Percentiles rank a stretch among this genome's conserved stretches.
Conservation (phyloP, 2,329 filamentous ascomycete species). For the Epichloe coenophiala region DNA sequence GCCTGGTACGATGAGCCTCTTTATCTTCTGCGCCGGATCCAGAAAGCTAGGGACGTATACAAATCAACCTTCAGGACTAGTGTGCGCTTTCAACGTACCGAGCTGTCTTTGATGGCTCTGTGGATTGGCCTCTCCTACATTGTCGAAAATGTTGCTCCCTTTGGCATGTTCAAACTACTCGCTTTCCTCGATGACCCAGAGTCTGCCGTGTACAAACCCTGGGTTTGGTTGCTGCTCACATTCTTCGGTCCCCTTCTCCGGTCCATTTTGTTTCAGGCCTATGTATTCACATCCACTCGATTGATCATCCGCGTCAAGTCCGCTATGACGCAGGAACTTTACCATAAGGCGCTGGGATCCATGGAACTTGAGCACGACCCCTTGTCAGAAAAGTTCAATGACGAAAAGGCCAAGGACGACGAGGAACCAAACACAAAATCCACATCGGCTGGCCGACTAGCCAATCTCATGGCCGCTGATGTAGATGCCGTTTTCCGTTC, state of each 20-base stretch:
- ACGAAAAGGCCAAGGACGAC: conserved; percentile 13
- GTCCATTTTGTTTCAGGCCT: conserved; percentile 40
- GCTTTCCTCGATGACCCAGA: conserved; percentile 34
- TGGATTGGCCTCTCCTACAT: conserved; percentile 25
- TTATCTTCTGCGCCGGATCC: conserved; percentile 30
- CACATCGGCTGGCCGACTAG: conserved; percentile 35
- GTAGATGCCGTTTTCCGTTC: conserved; percentile 39
- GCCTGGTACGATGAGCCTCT: conserved; percentile 43
- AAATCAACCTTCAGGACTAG: conserved; percentile 32
- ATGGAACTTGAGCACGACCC: conserved; percentile 45
- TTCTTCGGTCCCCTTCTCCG: conserved; percentile 35
- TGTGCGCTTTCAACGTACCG: conserved; percentile 26
- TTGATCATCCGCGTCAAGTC: conserved; percentile 42
- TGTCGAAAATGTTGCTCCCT: conserved; percentile 38
- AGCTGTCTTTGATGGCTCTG: conserved; percentile 32
- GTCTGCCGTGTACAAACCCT: conserved; percentile 31
- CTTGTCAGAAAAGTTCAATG: conserved; percentile 19
- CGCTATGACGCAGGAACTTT: conserved; percentile 44
- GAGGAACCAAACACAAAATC: conserved; percentile 18
- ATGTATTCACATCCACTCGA: conserved; percentile 43
- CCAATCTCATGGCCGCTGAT: conserved; percentile 46
- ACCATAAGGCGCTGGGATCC: conserved; percentile 39
- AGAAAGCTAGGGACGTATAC: conserved; percentile 27
- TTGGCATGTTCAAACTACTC: conserved; percentile 39
- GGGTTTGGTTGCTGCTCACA: conserved; percentile 39